phyloP scores from a whole-genome alignment of 23 red algal genomes.

The Gracilaria gracilis region DNA sequence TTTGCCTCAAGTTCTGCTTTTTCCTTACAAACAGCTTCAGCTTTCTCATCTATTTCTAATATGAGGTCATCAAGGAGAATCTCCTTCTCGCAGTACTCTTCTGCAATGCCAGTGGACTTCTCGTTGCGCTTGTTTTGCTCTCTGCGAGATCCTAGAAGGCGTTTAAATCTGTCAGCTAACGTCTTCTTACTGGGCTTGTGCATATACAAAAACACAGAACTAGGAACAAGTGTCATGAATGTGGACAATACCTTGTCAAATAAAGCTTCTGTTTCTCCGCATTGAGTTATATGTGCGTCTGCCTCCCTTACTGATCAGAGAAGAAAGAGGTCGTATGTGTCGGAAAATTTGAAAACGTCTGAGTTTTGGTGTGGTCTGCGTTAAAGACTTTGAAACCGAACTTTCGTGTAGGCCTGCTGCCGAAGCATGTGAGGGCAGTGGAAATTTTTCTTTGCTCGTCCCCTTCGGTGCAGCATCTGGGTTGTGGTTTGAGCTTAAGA shows the following conservation, averaged over 20 bases:
- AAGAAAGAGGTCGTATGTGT: slow-evolving; percentile 17
- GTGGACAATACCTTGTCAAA: not conserved
- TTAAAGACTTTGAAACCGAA: not conserved
- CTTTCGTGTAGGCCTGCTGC: not conserved
- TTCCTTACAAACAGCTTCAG: not conserved
- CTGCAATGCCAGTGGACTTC: not conserved
- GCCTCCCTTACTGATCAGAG: not conserved
- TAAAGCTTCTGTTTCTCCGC: not conserved
- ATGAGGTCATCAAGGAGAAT: slow-evolving; percentile 45
- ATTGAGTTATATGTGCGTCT: slow-evolving; percentile 22
- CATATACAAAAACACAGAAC: not conserved
- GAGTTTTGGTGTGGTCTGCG: not conserved
- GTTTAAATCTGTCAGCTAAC: not conserved
- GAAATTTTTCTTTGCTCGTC: not conserved
- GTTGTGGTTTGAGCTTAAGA: too few species aligned
- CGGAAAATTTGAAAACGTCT: slow-evolving; percentile 16
- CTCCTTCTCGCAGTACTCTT: slow-evolving; percentile 14
- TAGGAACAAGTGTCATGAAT: not conserved
- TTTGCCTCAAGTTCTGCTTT: slow-evolving; percentile 2
- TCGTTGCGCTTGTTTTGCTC: not conserved
- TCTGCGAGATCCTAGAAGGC: not conserved
- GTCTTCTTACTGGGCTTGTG: slow-evolving; percentile 1
- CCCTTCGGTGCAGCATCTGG: too few species aligned
- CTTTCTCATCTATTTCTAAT: slow-evolving; percentile 39
- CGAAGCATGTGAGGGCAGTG: not conserved